These are phyloP conservation scores for Aureobasidium zeae DNA, from an alignment of 2,329 filamentous ascomycete genomes.

Conservation along the genomic window DNA sequence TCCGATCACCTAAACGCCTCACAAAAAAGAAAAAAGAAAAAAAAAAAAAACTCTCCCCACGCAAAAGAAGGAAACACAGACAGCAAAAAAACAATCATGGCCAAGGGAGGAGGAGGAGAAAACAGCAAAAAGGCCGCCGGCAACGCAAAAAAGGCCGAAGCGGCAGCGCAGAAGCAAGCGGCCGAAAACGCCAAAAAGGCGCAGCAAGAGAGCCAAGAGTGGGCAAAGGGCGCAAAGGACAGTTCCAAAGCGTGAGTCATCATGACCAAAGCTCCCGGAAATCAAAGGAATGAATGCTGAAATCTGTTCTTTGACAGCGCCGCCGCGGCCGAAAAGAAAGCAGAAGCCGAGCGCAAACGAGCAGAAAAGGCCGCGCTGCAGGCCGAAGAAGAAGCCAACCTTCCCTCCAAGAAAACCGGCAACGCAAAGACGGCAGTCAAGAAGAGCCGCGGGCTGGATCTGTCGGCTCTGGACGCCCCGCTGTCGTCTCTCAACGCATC, in stretches of 20 bases:
- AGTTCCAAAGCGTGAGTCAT: constrained; percentile 76
- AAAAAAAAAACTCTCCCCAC: too few relatives aligned
- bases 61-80: too few relatives aligned
- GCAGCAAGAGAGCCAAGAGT: constrained; percentile 62
- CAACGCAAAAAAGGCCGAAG: constrained; percentile 86
- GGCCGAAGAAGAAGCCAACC: constrained; percentile 69
- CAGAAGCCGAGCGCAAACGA: constrained; percentile 76
- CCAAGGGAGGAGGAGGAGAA: constrained; percentile 58
- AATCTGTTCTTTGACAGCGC: constrained; percentile 52
- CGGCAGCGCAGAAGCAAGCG: constrained; percentile 69
- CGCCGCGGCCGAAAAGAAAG: constrained; percentile 72
- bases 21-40: too few relatives aligned
- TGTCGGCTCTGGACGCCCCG: constrained; percentile 60
- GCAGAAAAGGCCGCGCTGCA: constrained; percentile 79
- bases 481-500: constrained; percentile 62
- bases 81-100: constrained; percentile 56
- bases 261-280: too few relatives aligned
- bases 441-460: constrained; percentile 57
- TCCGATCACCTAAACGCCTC: too few relatives aligned
- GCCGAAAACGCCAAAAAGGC: constrained; percentile 57
- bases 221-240: constrained; percentile 78
- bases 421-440: constrained; percentile 57
- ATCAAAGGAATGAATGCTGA: too few relatives aligned
- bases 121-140: constrained; percentile 84
- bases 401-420: constrained; percentile 53